These are phyloP conservation scores for Ampelocalamus luodianensis DNA, from an alignment of 176 grass and related monocot species.

Conservation along the genomic window DNA sequence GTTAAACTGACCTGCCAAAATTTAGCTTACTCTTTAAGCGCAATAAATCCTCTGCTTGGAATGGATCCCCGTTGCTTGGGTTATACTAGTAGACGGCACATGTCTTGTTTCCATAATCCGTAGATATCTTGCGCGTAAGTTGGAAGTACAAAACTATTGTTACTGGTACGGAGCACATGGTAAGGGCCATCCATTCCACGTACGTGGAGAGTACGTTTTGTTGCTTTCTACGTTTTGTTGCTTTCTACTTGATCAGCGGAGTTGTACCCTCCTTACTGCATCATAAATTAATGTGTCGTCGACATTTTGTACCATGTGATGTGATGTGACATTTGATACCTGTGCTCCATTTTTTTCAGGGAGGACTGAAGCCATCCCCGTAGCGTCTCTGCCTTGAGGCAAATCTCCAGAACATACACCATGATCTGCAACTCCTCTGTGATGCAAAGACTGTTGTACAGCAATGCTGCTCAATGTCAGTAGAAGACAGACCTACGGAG, in stretches of 20 bases:
- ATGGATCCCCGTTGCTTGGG: neutral
- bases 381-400: neutral
- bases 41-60: neutral
- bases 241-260: slow-evolving; percentile 12
- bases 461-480: slow-evolving; percentile 27
- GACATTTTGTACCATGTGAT: neutral
- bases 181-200: neutral
- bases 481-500: slow-evolving; percentile 19
- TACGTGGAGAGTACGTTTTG: neutral
- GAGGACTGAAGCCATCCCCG: slow-evolving; percentile 48
- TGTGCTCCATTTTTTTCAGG: slow-evolving; percentile 40
- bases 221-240: slow-evolving; percentile 2
- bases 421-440: slow-evolving; percentile 2
- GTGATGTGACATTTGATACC: slow-evolving; percentile 10
- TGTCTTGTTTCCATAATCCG: neutral
- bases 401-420: slow-evolving; percentile 7
- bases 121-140: neutral
- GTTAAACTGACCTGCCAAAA: neutral
- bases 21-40: neutral
- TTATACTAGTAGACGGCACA: neutral
- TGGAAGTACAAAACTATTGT: slow-evolving; percentile 7
- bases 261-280: slow-evolving; percentile 16
- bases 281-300: slow-evolving; percentile 14
- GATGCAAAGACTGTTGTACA: slow-evolving; percentile 45
- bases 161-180: neutral